These are phyloP conservation scores for Auriscalpium vulgare DNA, from an alignment of 768 basidiomycete species.

Conservation along the genomic window DNA sequence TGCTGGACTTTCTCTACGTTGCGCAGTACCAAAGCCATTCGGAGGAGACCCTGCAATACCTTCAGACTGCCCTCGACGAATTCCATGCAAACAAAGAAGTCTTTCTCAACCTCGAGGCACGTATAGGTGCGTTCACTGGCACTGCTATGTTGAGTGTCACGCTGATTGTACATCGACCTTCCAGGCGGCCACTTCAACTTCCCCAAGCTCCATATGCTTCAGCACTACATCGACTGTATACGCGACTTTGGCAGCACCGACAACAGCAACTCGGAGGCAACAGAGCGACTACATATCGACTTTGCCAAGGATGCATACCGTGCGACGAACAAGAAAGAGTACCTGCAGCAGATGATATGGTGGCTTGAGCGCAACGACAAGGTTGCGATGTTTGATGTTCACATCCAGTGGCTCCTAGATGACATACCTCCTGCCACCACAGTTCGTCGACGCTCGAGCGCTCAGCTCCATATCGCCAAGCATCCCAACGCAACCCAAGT, in stretches of 20 bases:
- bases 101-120: conserved; percentile 27
- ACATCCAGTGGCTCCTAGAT: background rate
- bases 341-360: conserved; percentile 23
- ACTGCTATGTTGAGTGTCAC: background rate
- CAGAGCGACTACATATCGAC: conserved; percentile 26
- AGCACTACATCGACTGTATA: conserved; percentile 11
- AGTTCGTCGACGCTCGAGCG: background rate
- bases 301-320: conserved; percentile 24
- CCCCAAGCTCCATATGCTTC: conserved; percentile 10
- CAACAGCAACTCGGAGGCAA: conserved; percentile 23
- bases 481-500: background rate
- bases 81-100: conserved; percentile 34
- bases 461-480: background rate
- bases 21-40: conserved; percentile 29
- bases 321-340: conserved; percentile 23
- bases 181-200: conserved; percentile 4
- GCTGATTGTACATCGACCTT: background rate
- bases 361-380: conserved; percentile 15
- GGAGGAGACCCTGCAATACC: conserved; percentile 17
- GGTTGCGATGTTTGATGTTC: background rate
- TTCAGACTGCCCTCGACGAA: conserved; percentile 20
- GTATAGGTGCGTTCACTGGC: conserved; percentile 19
- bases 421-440: background rate
- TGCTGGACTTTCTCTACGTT: conserved; percentile 31
- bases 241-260: conserved; percentile 9